Evolutionary conservation across 331 rosid genomes (phyloP), one percentile per base, ranked within the genome.

Genomic region (Prunus yedoensis): DNA sequence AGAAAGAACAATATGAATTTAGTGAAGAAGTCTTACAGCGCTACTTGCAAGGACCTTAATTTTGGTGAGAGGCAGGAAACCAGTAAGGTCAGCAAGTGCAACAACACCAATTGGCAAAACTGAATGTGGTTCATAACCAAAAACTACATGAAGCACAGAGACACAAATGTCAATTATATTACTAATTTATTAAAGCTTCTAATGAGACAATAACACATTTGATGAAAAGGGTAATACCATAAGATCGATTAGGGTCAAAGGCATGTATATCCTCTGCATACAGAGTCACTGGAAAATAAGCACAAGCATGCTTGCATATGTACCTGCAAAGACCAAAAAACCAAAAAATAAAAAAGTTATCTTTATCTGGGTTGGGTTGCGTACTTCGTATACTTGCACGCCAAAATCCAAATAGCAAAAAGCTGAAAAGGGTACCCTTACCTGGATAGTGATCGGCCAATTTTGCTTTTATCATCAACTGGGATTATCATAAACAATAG

Each of bases 71-170:
- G 97, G 96, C 90, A 94, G 74, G 89, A 86, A 94, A 27, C 98
- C 97, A 20, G 93, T 88, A 50, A 69, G 76, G 80, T 85, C 89
- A 70, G 89, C 90, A 58, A 94, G 92, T 25, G 91, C 91, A 71
- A 89, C 84, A 45, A 87, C 86, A 51, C 97, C 98, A 82, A 94
- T 81, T 6, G 98, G 95, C 80, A 89, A 85, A 82, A 94, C 98
- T 13, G 97, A 94, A 83, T 94, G 98, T 59, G 98, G 98, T 76
- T 94, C 98, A 71, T 91, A 94, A 59, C 93, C 97, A 76, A 94
- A 86, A 53, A 94, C 98, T 91, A 88, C 91, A 86, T 9, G 35
- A 79, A 80, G 49, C 58, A 76, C 35, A 54, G 8, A 77, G 12
- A 25, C 3, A 9, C 25, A 25, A 5, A 25, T 23, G 27, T n/a